Evolutionary conservation across 2,329 filamentous ascomycete species (phyloP).

Genomic region (Beauveria brongniartii): DNA sequence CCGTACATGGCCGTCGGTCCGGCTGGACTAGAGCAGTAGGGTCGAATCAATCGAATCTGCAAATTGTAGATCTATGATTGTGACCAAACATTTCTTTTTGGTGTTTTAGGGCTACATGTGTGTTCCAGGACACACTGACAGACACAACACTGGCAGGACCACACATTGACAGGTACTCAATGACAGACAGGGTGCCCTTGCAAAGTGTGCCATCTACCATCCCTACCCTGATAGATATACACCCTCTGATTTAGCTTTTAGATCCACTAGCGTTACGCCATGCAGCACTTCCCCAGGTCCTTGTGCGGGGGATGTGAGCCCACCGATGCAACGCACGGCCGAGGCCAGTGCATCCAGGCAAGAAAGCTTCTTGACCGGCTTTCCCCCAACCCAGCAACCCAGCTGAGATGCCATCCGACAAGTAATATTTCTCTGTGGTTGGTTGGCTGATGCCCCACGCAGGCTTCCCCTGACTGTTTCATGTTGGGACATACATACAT

Average conservation of each 20-base stretch:
- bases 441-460: too few relatives aligned
- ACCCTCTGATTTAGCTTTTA: not conserved
- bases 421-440: too few relatives aligned
- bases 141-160: too few relatives aligned
- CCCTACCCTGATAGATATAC: not conserved
- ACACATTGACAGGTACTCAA: too few relatives aligned
- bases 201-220: not conserved
- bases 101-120: not conserved
- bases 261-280: not conserved
- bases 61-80: not conserved
- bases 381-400: conserved; percentile 1
- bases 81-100: not conserved
- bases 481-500: not conserved
- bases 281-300: not conserved
- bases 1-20: not conserved
- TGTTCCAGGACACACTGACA: not conserved
- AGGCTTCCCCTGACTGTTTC: not conserved
- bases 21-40: not conserved
- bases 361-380: not conserved
- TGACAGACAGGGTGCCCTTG: not conserved
- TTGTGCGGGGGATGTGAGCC: not conserved
- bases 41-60: not conserved
- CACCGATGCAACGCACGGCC: not conserved
- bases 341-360: not conserved
- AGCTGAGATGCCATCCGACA: not conserved